A percentile compares a stretch with the other conserved stretches of the same genome.
These are phyloP conservation scores for Colletotrichum sp. DNA, from an alignment of 2,329 filamentous ascomycete genomes.

Conservation along the genomic window DNA sequence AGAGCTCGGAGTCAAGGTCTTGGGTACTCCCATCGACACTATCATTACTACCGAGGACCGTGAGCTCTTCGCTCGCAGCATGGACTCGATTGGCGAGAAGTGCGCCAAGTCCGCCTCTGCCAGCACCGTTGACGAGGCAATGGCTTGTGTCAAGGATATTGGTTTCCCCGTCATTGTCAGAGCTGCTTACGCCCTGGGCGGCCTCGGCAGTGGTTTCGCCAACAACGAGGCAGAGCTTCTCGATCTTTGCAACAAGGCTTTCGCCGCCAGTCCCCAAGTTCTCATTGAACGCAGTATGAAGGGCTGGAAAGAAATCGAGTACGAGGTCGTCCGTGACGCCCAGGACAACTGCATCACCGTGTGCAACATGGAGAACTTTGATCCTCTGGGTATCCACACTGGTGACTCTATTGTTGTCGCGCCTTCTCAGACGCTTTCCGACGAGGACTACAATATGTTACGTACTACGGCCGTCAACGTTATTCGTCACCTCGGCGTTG, in stretches of 20 bases:
- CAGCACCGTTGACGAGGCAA: slow-evolving; percentile 84
- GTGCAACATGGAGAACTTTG: slow-evolving; percentile 99
- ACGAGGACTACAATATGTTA: slow-evolving; percentile 99
- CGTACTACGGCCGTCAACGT: slow-evolving; percentile 96
- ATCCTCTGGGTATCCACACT: slow-evolving; percentile 96
- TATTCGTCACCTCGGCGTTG: slow-evolving; percentile 94
- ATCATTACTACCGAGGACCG: slow-evolving; percentile 99
- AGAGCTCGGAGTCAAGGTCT: slow-evolving; percentile 86
- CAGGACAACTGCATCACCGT: slow-evolving; percentile 99
- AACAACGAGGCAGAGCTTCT: slow-evolving; percentile 83
- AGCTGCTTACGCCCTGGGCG: slow-evolving; percentile 94
- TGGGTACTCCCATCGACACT: slow-evolving; percentile 95
- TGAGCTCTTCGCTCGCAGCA: slow-evolving; percentile 95
- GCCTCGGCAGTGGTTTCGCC: slow-evolving; percentile 93
- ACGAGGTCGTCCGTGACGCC: slow-evolving; percentile 94
- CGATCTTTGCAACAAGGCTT: slow-evolving; percentile 91
- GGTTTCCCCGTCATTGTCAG: slow-evolving; percentile 97
- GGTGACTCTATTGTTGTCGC: slow-evolving; percentile 98
- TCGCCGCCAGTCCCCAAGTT: slow-evolving; percentile 93
- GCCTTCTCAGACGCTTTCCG: slow-evolving; percentile 93
- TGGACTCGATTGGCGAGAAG: slow-evolving; percentile 98
- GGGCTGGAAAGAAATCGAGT: slow-evolving; percentile 99
- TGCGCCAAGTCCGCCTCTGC: slow-evolving; percentile 97
- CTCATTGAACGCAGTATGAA: slow-evolving; percentile 99
- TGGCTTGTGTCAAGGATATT: slow-evolving; percentile 87